Evolutionary conservation across 2,329 filamentous ascomycete species (phyloP).

Genomic region (Stachybotrys chlorohalonatus): DNA sequence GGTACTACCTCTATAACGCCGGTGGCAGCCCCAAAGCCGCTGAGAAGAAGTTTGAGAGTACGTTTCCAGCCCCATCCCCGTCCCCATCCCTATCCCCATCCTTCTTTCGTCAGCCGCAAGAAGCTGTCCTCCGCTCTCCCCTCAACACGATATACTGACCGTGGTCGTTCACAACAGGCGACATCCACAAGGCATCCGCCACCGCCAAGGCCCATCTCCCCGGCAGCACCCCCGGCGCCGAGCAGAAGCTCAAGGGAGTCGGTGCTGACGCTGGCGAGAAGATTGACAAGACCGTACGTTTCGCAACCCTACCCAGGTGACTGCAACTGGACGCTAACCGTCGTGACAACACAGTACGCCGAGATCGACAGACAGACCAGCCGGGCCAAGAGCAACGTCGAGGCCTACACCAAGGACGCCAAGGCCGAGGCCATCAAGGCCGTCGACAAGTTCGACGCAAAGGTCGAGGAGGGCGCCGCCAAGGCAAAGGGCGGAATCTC

Average conservation of each 20-base stretch:
- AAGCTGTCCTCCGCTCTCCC: conserved; percentile 6
- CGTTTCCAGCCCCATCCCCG: conserved; percentile 14
- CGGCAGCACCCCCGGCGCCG: conserved; percentile 49
- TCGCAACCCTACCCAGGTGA: not conserved
- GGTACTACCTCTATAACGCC: conserved; percentile 86
- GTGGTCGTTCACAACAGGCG: conserved; percentile 44
- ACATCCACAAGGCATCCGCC: conserved; percentile 60
- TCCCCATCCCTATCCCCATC: not conserved
- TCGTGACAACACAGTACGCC: conserved; percentile 19
- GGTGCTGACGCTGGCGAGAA: conserved; percentile 48
- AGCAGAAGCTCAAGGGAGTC: conserved; percentile 50
- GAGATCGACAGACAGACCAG: conserved; percentile 55
- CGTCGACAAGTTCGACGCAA: conserved; percentile 75
- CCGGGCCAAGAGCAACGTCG: conserved; percentile 51
- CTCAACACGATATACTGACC: not conserved
- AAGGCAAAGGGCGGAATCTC: conserved; percentile 80
- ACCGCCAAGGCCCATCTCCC: conserved; percentile 59
- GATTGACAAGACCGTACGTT: conserved; percentile 59
- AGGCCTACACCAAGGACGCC: conserved; percentile 52
- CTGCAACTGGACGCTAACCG: not conserved
- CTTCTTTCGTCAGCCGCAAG: not conserved
- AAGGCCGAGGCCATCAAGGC: conserved; percentile 59
- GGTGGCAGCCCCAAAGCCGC: conserved; percentile 75
- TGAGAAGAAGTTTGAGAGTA: conserved; percentile 82
- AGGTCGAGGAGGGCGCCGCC: conserved; percentile 65